These are phyloP conservation scores for Yamadazyma dendronema DNA, from an alignment of 1,139 yeast species.

Conservation along the genomic window DNA sequence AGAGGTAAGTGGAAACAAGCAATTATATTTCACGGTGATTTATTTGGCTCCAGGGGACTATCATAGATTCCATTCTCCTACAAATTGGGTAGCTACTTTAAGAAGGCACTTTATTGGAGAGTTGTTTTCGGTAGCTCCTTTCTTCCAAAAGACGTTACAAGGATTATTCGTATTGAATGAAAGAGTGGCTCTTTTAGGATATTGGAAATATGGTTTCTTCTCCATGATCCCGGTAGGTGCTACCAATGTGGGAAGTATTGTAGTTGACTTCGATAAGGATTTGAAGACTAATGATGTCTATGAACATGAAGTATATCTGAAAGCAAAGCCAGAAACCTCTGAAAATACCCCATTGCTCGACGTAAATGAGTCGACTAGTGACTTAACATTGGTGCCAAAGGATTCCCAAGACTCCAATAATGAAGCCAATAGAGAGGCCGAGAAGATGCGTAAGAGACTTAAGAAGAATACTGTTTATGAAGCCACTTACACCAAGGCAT, in stretches of 20 bases:
- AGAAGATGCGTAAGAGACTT: conserved; percentile 33
- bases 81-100: conserved; percentile 91
- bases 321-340: conserved; percentile 10
- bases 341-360: conserved; percentile 37
- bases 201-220: conserved; percentile 96
- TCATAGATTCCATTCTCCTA: conserved; percentile 95
- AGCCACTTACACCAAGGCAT: conserved; percentile 85
- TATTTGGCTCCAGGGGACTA: conserved; percentile 98
- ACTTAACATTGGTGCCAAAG: conserved; percentile 4
- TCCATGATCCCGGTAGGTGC: conserved; percentile 99
- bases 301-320: conserved; percentile 50
- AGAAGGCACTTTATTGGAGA: conserved; percentile 97
- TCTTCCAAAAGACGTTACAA: conserved; percentile 82
- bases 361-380: conserved; percentile 3
- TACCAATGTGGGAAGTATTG: conserved; percentile 94
- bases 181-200: conserved; percentile 90
- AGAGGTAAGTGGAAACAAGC: conserved; percentile 42
- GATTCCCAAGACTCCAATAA: conserved; percentile 14
- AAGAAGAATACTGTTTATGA: conserved; percentile 86
- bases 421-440: conserved; percentile 1
- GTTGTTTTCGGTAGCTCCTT: conserved; percentile 93
- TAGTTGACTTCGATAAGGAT: conserved; percentile 88
- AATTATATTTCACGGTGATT: conserved; percentile 83
- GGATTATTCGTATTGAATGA: conserved; percentile 91
- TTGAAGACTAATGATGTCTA: conserved; percentile 77